These are phyloP conservation scores for Brettanomyces custersianus DNA, from an alignment of 805 yeast genomes.

Conservation along the genomic window DNA sequence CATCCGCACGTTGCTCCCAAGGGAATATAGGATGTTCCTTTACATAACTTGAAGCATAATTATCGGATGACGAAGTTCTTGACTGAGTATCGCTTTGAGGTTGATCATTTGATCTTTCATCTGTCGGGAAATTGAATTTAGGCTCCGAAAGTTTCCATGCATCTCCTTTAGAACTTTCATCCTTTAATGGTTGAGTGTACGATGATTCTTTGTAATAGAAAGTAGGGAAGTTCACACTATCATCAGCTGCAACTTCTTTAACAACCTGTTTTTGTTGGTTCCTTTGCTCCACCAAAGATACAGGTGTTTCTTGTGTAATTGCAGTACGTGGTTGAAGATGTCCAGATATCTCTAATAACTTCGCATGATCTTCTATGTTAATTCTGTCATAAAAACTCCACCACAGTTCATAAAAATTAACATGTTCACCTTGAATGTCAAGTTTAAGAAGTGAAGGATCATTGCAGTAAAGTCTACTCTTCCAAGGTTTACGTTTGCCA, in stretches of 20 bases:
- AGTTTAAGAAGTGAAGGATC: constrained; percentile 9
- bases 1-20: constrained; percentile 20
- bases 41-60: constrained; percentile 16
- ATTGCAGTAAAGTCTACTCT: constrained; percentile 4
- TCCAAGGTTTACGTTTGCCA: constrained; percentile 47
- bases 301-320: background rate
- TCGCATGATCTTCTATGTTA: constrained; percentile 7
- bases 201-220: constrained; percentile 12
- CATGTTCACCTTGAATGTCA: constrained; percentile 9
- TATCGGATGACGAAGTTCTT: background rate
- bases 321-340: constrained; percentile 12
- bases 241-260: background rate
- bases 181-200: constrained; percentile 5
- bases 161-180: constrained; percentile 21
- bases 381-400: constrained; percentile 19
- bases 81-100: background rate
- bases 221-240: constrained; percentile 14
- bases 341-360: constrained; percentile 14
- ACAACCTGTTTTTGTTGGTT: background rate
- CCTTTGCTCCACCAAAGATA: constrained; percentile 1
- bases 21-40: constrained; percentile 27
- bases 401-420: constrained; percentile 22
- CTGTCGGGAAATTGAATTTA: constrained; percentile 11
- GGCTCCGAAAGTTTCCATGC: constrained; percentile 23
- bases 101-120: background rate